Percentiles rank a stretch among this genome's conserved stretches.
These are phyloP conservation scores for Bruguiera gymnorhiza DNA, from an alignment of 345 rosid species.

Conservation along the genomic window DNA sequence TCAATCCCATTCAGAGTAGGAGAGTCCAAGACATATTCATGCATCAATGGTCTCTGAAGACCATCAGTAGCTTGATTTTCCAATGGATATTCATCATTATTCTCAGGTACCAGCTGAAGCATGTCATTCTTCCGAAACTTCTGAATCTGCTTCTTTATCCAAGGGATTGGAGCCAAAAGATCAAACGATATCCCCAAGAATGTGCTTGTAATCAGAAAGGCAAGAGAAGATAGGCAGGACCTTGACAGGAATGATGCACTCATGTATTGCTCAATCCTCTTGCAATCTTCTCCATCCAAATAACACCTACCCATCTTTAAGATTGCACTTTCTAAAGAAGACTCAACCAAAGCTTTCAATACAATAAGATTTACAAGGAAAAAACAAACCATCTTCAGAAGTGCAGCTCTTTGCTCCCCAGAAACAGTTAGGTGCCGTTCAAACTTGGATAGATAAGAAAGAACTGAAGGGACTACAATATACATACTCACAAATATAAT, in stretches of 20 bases:
- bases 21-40: constrained; percentile 59
- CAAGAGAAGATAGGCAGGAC: constrained; percentile 90
- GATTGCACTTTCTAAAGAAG: constrained; percentile 80
- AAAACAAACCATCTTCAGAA: constrained; percentile 96
- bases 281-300: constrained; percentile 97
- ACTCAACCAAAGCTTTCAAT: constrained; percentile 82
- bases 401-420: constrained; percentile 91
- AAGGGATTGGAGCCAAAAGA: constrained; percentile 87
- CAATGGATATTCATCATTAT: constrained; percentile 70
- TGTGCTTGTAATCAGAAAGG: constrained; percentile 89
- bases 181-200: constrained; percentile 92
- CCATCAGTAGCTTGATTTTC: constrained; percentile 56
- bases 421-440: constrained; percentile 86
- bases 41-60: constrained; percentile 71
- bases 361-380: constrained; percentile 93
- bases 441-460: constrained; percentile 88
- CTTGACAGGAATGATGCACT: constrained; percentile 86
- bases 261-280: constrained; percentile 92
- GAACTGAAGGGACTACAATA: constrained; percentile 82
- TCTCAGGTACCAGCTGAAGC: constrained; percentile 95
- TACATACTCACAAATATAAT: constrained; percentile 93
- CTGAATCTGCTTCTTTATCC: constrained; percentile 90
- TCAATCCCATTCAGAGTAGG: constrained; percentile 47
- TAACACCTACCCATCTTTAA: constrained; percentile 89
- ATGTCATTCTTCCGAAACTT: constrained; percentile 89